Evolutionary conservation across 768 basidiomycete species (phyloP), one percentile per base, ranked within the genome.

Genomic region (Phanerodontia chrysosporium): DNA sequence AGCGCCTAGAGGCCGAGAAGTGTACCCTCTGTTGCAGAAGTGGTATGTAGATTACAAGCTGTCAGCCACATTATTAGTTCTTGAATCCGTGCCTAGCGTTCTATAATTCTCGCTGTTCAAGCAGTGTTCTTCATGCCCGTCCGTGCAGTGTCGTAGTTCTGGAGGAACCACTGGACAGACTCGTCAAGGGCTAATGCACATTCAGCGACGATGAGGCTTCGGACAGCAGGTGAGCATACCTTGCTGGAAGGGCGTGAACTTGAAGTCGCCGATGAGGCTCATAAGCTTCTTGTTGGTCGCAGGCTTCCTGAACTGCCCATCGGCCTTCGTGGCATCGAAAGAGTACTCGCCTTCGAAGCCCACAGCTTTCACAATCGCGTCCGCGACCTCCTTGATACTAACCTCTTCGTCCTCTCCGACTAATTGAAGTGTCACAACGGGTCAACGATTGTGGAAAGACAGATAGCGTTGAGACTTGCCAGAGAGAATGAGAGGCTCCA

Each of bases 261-360:
- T 67, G 77, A 95, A 97, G 3, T 77, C 85, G 28, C 87, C 87
- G 51, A 95, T 85, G 54, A 90, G 75, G n/a, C 73, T 74, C 51
- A 92, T 69, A 6, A 97, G 77, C 72, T 95, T 96, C 67, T 82
- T 85, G 74, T 98, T 98, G 36, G 92, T 93, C 18, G 95, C 95
- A 0, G 95, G 95, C 75, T 98, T 98, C 65, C 95, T 87, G 82
- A 87, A 95, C 72, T 98, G 95, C 1, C 96, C 95, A 67, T 98
- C 96, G 9, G 95, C 85, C 54, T 84, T 83, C 25, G 83, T 77
- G 32, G 86, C 83, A 73, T 97, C 93, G 72, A 95, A 97, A 42
- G 76, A 72, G 66, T 92, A 93, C 53, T 89, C 80, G 58, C 90
- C 90, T 58, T 87, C 63, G 76, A 93, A 95, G 45, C 82, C 83